Base-by-base conservation (phyloP, 2,329 filamentous ascomycete genomes). In the Neonectria ditissima region DNA sequence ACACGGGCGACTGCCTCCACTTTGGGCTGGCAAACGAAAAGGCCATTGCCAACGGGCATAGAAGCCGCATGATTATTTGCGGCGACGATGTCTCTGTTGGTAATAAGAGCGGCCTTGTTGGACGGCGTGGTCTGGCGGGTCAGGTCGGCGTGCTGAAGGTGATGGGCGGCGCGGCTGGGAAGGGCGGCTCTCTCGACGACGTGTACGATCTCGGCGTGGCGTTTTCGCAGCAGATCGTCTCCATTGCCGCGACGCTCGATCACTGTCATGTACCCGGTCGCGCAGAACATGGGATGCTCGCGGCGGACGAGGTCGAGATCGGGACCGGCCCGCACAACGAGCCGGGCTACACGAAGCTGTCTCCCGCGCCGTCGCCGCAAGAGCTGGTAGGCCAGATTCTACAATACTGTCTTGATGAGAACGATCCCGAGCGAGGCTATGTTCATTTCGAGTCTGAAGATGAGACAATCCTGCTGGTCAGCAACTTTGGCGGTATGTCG, bases 1-100 rank as follows among this genome's bases (percentile, higher is more conserved):
- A 92, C 73, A 92, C 90, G 0, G 88, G 88, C 13, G 88, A 90
- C 75, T 86, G 92, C 52, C 80, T 93, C 62, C 92, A 93, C 48
- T 69, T 69, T 37, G 67, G 67, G 0, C 62, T 69, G 5, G 67
- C 67, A 3, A 84, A 84, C 54, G 87, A 87, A 68, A 87, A 84
- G 75, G 87, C 84, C 39, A 82, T 82, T 51, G 84, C 86, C 5
- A 80, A 78, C 22, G 87, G 86, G 18, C 83, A 85, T 67, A 82
- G 80, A 55, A 86, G 85, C 67, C 79, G 81, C 59, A 86, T 89
- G 74, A 83, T 89, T 62, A 85, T 89, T 65, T 89, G 87, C 63
- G 87, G 86, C 41, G 89, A 91, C 67, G 89, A 91, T 71, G 89
- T 91, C 8, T 88, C 86, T 0, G 87, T 91, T 24, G 88, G 87